Evolutionary conservation across 257 asterid genomes (phyloP).

Genomic region (Avicennia marina): DNA sequence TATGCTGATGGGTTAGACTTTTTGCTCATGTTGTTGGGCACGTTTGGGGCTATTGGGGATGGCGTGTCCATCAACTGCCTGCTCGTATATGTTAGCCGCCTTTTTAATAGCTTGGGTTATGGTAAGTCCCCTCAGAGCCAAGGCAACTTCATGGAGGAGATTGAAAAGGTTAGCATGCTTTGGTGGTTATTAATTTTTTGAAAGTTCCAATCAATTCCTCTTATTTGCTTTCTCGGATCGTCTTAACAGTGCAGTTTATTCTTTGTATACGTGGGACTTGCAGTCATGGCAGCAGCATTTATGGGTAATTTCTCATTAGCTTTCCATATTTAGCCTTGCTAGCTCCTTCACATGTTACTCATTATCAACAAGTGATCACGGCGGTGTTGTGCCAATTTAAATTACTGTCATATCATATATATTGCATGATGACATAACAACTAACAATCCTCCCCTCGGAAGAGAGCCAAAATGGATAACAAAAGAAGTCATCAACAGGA

Average conservation of each 20-base stretch:
- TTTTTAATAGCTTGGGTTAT: conserved; percentile 72
- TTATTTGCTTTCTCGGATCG: no score
- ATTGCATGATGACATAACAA: no score
- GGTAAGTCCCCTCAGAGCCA: conserved; percentile 42
- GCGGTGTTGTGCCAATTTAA: no score
- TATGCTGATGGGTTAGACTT: conserved; percentile 68
- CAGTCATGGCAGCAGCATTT: conserved; percentile 74
- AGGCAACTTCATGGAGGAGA: conserved; percentile 55
- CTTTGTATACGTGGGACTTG: conserved; percentile 75
- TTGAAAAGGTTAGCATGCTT: conserved; percentile 57
- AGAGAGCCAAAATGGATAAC: no score
- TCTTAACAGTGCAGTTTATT: conserved; percentile 67
- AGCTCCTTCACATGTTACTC: no score
- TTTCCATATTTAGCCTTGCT: no score
- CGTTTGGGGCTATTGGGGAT: conserved; percentile 92
- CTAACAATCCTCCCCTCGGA: no score
- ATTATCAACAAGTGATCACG: no score
- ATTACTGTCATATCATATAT: no score
- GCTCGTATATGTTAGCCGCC: conserved; percentile 56
- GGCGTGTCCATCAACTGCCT: conserved; percentile 79
- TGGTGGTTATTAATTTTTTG: no score
- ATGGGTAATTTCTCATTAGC: conserved; percentile 91
- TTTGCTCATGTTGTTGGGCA: conserved; percentile 65
- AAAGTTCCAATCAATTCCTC: no score
- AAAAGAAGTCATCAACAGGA: no score